A percentile compares a stretch with the other conserved stretches of the same genome.
Evolutionary conservation across 2,329 filamentous ascomycete species (phyloP).

Genomic region (Magnaporthiopsis rhizophila): DNA sequence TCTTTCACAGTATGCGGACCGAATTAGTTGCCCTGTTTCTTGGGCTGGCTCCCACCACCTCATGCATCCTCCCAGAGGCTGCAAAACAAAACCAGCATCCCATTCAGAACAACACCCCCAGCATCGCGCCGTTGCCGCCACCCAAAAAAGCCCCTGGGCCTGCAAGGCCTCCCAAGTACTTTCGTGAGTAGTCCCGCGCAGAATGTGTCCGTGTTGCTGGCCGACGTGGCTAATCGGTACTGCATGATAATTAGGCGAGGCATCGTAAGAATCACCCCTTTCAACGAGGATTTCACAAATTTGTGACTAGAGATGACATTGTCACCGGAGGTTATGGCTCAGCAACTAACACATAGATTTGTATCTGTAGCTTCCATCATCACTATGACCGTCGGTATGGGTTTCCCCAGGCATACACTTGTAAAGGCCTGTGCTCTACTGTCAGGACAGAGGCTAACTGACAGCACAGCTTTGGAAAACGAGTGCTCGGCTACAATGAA

Average conservation of each 20-base stretch:
- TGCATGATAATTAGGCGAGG: background rate
- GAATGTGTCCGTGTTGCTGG: background rate
- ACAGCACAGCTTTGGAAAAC: constrained; percentile 26
- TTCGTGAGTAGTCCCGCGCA: background rate
- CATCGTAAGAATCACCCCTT: background rate
- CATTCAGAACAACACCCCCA: background rate
- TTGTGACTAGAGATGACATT: too few species aligned
- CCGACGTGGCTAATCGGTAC: background rate
- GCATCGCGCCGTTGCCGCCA: background rate
- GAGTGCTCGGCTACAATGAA: constrained; percentile 41
- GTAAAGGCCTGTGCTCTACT: constrained; percentile 5
- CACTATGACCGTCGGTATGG: constrained; percentile 29
- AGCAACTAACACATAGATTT: too few species aligned
- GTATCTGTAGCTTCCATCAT: constrained; percentile 22
- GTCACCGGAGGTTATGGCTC: too few species aligned
- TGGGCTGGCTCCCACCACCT: too few species aligned
- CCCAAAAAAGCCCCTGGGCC: background rate
- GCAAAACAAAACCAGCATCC: background rate
- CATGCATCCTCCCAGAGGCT: background rate
- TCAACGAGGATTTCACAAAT: too few species aligned
- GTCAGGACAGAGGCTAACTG: constrained; percentile 9
- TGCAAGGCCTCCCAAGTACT: background rate
- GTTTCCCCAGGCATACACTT: too few species aligned
- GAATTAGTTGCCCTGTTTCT: too few species aligned
- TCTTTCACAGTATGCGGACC: background rate